Conservation (phyloP, 495 filamentous ascomycete species). For the Podospora fimiseda region DNA sequence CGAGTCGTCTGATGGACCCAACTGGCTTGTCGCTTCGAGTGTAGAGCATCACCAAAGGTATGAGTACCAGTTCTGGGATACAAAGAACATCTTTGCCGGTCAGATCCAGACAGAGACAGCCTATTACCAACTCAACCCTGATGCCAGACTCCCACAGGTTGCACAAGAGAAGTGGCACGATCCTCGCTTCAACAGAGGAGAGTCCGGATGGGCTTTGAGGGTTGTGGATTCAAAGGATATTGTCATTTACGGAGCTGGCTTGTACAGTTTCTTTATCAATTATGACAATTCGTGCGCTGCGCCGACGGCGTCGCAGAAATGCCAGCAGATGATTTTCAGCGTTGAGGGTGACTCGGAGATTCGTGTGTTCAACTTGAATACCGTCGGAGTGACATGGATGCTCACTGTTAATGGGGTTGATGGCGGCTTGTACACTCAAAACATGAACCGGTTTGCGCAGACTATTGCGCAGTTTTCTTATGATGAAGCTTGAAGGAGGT, state of each 20-base stretch:
- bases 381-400: slow-evolving; percentile 41
- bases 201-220: slow-evolving; percentile 50
- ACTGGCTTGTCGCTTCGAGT: slow-evolving; percentile 51
- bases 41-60: slow-evolving; percentile 70
- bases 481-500: too few species aligned
- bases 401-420: slow-evolving; percentile 41
- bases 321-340: slow-evolving; percentile 58
- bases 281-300: slow-evolving; percentile 35
- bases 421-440: slow-evolving; percentile 46
- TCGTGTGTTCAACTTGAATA: slow-evolving; percentile 47
- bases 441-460: slow-evolving; percentile 32
- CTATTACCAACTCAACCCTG: slow-evolving; percentile 62
- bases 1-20: slow-evolving; percentile 47
- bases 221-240: slow-evolving; percentile 49
- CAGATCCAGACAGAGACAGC: slow-evolving; percentile 79
- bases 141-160: slow-evolving; percentile 58
- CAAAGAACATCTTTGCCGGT: slow-evolving; percentile 58
- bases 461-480: slow-evolving; percentile 15
- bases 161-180: slow-evolving; percentile 56
- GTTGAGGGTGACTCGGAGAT: slow-evolving; percentile 40
- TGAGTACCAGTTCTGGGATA: slow-evolving; percentile 68
- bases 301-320: slow-evolving; percentile 41
- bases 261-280: slow-evolving; percentile 56
- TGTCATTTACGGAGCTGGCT: slow-evolving; percentile 59
- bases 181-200: slow-evolving; percentile 53